Evolutionary conservation across 176 grass and related monocot species (phyloP).

Genomic region (Triticum urartu): DNA sequence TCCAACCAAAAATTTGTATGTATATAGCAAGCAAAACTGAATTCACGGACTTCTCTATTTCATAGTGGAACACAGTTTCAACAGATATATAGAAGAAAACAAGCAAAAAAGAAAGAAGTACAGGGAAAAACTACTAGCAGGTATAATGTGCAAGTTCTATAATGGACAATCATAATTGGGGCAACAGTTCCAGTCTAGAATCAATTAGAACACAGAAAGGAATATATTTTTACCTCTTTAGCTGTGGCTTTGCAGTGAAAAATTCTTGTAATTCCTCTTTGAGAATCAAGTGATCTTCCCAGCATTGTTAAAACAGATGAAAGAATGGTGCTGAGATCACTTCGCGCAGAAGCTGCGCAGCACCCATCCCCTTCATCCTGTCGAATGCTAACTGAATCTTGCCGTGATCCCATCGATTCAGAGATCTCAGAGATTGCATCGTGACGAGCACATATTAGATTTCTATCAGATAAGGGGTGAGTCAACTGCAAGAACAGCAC

Average conservation of each 20-base stretch:
- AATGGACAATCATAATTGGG: background rate
- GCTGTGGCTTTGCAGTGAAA: conserved; percentile 81
- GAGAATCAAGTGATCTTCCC: conserved; percentile 75
- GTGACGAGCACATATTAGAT: conserved; percentile 80
- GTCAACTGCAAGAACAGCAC: conserved; percentile 60
- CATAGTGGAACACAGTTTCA: background rate
- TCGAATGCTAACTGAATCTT: conserved; percentile 33
- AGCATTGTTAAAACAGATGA: conserved; percentile 70
- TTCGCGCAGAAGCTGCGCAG: conserved; percentile 28
- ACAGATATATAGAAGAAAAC: background rate
- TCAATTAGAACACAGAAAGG: conserved; percentile 14
- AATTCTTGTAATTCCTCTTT: conserved; percentile 92
- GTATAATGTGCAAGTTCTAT: background rate
- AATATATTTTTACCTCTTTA: conserved; percentile 55
- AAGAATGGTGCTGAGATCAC: conserved; percentile 65
- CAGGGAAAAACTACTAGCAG: background rate
- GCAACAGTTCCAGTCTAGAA: background rate
- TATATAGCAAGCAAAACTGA: background rate
- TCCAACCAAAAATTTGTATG: background rate
- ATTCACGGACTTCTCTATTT: background rate
- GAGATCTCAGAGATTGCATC: conserved; percentile 86
- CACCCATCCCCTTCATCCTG: conserved; percentile 23
- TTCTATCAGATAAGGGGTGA: conserved; percentile 75
- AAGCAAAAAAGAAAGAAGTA: background rate
- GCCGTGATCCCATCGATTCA: conserved; percentile 66